Base-by-base conservation (phyloP, 495 filamentous ascomycete species). In the Annulohypoxylon moriforme region DNA sequence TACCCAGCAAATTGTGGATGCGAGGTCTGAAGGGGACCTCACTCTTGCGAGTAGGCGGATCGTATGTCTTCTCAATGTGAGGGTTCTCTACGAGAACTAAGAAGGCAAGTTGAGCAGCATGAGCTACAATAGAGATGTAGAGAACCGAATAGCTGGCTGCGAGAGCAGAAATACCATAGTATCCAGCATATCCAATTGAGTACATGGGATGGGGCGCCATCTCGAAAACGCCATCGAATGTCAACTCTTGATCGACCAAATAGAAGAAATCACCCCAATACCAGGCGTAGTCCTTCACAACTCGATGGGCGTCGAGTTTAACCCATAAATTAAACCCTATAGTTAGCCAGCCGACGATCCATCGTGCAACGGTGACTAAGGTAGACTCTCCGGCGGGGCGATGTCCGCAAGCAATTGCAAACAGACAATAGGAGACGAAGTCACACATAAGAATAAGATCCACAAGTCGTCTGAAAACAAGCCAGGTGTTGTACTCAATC, bases 211-310 rank as follows among this genome's bases (percentile, higher is more conserved):
- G 96, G 24, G 96, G 96, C 49, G 96, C 96, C 92, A 99, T 97
- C 81, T 99, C 96, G 78, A 98, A 99, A 60, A 98, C 95, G 52
- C 96, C 96, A 77, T 99, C 96, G 72, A 99, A 98, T 33, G 96
- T 98, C 75, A 99, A 85, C 77, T 98, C 93, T 78, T 98, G 94
- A 79, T 99, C 96, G 77, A 98, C 93, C 78, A 99, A 90, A 82
- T 93, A 99, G 85, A 99, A 99, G 83, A 98, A 99, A 76, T 99
- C 96, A 59, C 96, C 96, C 96, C 96, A 99, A 82, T 98, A 99
- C 96, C 96, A 99, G 20, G 96, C 96, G 83, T 93, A 99, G 79
- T 99, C 96, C 82, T 98, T 98, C 73, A 99, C 96, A n/a, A 99
- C 96, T 59, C 96, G 85, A 80, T 98, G 96, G 18, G 96, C 96